A percentile compares a stretch with the other conserved stretches of the same genome.
Evolutionary conservation across 1,139 yeast genomes (phyloP).

Genomic region (Hansenula lynferdii): DNA sequence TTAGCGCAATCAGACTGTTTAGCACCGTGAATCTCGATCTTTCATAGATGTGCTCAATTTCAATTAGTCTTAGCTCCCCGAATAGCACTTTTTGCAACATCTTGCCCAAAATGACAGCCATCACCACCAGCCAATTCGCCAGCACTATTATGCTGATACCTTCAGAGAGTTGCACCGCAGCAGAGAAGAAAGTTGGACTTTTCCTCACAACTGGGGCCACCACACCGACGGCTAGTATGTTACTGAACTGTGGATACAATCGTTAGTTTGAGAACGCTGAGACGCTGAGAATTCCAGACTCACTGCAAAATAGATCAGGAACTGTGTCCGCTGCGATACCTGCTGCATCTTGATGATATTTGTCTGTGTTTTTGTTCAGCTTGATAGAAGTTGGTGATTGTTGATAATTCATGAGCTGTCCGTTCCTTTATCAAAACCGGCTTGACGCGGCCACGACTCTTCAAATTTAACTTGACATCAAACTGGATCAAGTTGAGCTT

Average conservation of each 20-base stretch:
- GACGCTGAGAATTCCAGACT: conserved; percentile 3
- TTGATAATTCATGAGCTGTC: no score
- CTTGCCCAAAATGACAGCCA: conserved; percentile 25
- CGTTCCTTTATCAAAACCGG: no score
- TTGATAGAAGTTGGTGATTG: no score
- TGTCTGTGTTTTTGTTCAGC: neutral
- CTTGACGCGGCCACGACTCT: no score
- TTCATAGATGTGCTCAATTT: conserved; percentile 73
- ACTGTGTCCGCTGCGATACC: conserved; percentile 9
- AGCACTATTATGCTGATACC: conserved; percentile 35
- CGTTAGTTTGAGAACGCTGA: neutral
- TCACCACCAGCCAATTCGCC: conserved; percentile 25
- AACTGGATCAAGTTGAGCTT: no score
- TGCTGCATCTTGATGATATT: neutral
- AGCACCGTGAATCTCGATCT: conserved; percentile 61
- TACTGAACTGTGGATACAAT: conserved; percentile 18
- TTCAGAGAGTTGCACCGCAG: conserved; percentile 38
- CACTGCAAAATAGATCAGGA: conserved; percentile 12
- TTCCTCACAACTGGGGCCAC: conserved; percentile 28
- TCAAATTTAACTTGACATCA: no score
- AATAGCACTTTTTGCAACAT: conserved; percentile 42
- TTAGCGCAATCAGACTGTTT: conserved; percentile 59
- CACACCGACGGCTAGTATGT: conserved; percentile 26
- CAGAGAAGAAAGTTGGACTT: conserved; percentile 40
- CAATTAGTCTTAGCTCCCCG: conserved; percentile 73